Base-by-base conservation (phyloP, 441 rosid genomes). In the Adansonia gregorii region DNA sequence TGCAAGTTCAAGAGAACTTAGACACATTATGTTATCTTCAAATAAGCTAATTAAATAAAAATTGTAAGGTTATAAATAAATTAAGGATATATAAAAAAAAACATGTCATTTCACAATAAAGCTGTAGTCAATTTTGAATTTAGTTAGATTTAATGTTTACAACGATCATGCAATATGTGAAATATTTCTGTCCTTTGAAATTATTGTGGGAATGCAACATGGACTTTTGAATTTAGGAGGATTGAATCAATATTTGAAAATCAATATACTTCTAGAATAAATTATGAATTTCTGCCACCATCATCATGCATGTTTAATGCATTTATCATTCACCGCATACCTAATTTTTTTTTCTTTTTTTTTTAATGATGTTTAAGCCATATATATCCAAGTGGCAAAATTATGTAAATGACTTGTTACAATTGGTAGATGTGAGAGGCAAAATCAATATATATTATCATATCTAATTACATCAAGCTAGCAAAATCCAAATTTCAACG, bases 191-290 rank as follows among this genome's bases (percentile, higher is more conserved):
- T 0, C 7, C 3, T 7, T 61, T 12, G 24, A 66, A 66, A 19
- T n/a, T 66, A 31, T n/a, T 15, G 22, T 65, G 69, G 49, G 61
- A 56, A 56, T 17, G 11, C 2, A 60, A 60, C 4, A 11, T 24
- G 66, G 66, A 39, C 24, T 60, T 60, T 10, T 60, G 65, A 63
- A 45, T 63, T 63, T 15, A 64, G 14, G 46, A 51, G 67, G 43
- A 12, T 61, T 61, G 31, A 45, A 67, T 58, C 27, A 58, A 58
- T 3, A 43, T 12, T 14, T 5, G 11, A 63, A 63, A 6, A 31
- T 63, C 9, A 39, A 7, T 31, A 14, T 12, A 12, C 0, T 14
- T 22, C 1, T 22, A n/a, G 24, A 67, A 41, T 51, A 71, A 6
- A 54, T 52, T 52, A n/a, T n/a, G n/a, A 71, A 71, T 8, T 35